phyloP scores from a whole-genome alignment of 148 eudicot species.

The Nepenthes mirabilis region DNA sequence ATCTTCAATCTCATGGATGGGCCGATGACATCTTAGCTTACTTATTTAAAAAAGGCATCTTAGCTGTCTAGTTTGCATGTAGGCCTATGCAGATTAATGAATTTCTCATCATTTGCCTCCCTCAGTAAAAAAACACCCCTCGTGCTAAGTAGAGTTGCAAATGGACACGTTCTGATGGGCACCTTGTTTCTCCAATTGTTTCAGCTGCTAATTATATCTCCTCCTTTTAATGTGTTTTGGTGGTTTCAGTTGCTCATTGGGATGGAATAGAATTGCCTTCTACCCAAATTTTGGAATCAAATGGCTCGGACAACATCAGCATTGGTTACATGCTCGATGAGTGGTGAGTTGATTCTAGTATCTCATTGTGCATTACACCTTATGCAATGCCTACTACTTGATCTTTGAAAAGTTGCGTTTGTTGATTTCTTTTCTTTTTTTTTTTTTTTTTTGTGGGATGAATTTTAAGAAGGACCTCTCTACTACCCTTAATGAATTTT shows the following conservation, averaged over 20 bases:
- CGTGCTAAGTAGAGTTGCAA: no score
- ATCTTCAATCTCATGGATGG: no score
- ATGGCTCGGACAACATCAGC: constrained; percentile 10
- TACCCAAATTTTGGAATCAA: constrained; percentile 15
- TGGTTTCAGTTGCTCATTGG: constrained; percentile 63
- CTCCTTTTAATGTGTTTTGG: constrained; percentile 1
- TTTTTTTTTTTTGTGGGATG: no score
- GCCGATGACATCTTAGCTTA: no score
- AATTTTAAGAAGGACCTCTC: no score
- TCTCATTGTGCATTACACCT: background rate
- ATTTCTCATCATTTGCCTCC: no score
- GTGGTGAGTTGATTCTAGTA: constrained; percentile 48
- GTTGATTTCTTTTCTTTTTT: no score
- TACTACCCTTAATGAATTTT: no score
- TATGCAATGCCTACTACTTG: background rate
- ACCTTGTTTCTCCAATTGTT: background rate
- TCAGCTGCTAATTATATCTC: background rate
- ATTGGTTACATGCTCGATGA: constrained; percentile 82
- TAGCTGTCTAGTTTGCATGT: no score
- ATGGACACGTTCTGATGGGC: background rate
- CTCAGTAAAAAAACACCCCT: no score
- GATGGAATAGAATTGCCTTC: constrained; percentile 31
- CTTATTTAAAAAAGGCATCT: no score
- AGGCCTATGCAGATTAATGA: no score
- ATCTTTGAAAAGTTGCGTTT: background rate